phyloP scores from a whole-genome alignment of 192 early-diverging fungal species.

The Backusella psychrophila region DNA sequence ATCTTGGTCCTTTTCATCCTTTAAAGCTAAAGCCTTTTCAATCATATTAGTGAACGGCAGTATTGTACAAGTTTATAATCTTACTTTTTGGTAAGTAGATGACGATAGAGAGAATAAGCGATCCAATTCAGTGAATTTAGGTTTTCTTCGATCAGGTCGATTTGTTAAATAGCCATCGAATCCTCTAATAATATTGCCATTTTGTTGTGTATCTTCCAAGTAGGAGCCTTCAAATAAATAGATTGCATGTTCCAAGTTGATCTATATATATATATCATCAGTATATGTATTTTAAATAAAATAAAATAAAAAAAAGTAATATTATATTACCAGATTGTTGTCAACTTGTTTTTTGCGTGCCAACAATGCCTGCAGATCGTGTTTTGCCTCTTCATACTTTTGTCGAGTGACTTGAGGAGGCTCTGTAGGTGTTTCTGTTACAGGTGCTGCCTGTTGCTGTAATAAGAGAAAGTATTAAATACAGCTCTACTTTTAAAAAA shows the following conservation, averaged over 20 bases:
- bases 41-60: neutral
- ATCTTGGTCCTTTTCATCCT: slow-evolving; percentile 32
- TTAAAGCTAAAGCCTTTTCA: slow-evolving; percentile 28
- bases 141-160: slow-evolving; percentile 54
- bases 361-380: slow-evolving; percentile 69
- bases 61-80: neutral
- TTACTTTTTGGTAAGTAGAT: slow-evolving; percentile 41
- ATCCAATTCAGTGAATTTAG: slow-evolving; percentile 75
- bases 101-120: slow-evolving; percentile 81
- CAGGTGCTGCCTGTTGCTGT: neutral
- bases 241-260: slow-evolving; percentile 74
- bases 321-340: slow-evolving; percentile 60
- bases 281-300: neutral
- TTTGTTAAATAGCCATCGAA: slow-evolving; percentile 84
- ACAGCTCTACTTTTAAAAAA: neutral
- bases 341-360: slow-evolving; percentile 81
- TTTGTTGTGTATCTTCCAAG: slow-evolving; percentile 79
- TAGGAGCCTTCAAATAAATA: slow-evolving; percentile 88
- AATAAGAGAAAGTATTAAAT: neutral
- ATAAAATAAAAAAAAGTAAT: too few species aligned
- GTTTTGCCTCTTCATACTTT: slow-evolving; percentile 72
- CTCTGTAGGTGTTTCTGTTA: neutral
- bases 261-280: slow-evolving; percentile 13
- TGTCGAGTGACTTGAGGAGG: slow-evolving; percentile 44
- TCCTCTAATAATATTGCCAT: slow-evolving; percentile 87